Percentiles rank a stretch among this genome's conserved stretches.
Evolutionary conservation across 441 rosid genomes (phyloP).

Genomic region (Lepidium campestre): DNA sequence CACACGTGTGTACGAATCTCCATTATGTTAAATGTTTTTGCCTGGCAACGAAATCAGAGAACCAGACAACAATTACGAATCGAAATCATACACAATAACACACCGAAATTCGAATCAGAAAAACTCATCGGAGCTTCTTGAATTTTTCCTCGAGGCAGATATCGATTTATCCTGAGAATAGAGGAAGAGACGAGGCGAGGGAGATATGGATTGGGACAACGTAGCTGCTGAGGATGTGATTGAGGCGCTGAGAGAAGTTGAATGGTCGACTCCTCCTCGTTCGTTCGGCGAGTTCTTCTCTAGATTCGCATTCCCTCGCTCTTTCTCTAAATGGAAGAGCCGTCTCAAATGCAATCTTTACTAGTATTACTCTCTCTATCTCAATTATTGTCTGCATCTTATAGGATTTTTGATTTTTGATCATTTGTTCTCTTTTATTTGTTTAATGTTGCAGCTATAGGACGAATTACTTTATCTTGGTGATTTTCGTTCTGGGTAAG

Average conservation of each 20-base stretch:
- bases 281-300: conserved; percentile 38
- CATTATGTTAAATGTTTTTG: too few relatives aligned
- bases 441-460: conserved; percentile 31
- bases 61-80: conserved; percentile 2
- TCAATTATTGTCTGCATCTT: background rate
- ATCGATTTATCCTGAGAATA: background rate
- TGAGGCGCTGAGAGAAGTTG: conserved; percentile 42
- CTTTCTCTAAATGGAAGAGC: conserved; percentile 38
- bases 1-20: conserved; percentile 1
- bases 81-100: background rate
- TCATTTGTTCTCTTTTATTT: background rate
- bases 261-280: conserved; percentile 42
- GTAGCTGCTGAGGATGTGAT: conserved; percentile 43
- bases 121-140: conserved; percentile 9
- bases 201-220: conserved; percentile 41
- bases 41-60: background rate
- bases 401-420: background rate
- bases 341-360: conserved; percentile 48
- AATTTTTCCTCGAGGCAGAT: background rate
- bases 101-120: conserved; percentile 2
- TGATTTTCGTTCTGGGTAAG: conserved; percentile 29
- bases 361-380: conserved; percentile 27
- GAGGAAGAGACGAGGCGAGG: background rate
- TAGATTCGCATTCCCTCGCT: conserved; percentile 38
- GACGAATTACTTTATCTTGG: conserved; percentile 38